Evolutionary conservation across 1,139 yeast genomes (phyloP).

Genomic region (Debaryomyces coudertii): DNA sequence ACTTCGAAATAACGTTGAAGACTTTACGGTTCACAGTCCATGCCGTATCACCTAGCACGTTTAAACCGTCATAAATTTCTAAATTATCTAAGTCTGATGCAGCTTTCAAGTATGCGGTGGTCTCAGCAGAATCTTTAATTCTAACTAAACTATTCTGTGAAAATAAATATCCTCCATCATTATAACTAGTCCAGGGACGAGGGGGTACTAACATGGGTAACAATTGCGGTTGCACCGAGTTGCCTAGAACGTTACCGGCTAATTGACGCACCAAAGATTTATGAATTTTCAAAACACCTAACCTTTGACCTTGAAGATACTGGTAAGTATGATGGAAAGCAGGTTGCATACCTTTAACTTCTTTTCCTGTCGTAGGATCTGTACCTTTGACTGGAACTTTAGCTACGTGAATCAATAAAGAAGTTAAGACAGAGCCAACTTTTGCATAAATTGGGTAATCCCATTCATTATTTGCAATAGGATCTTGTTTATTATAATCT

Average conservation of each 20-base stretch:
- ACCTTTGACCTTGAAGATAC: conserved; percentile 72
- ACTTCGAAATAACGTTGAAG: conserved; percentile 67
- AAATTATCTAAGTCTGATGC: conserved; percentile 75
- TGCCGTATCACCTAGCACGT: conserved; percentile 83
- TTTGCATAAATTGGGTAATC: conserved; percentile 66
- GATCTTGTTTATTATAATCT: conserved; percentile 17
- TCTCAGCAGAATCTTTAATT: conserved; percentile 87
- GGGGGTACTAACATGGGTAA: conserved; percentile 94
- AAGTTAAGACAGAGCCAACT: conserved; percentile 78
- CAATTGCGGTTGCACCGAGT: conserved; percentile 81
- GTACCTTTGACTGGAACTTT: conserved; percentile 74
- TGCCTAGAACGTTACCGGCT: conserved; percentile 66
- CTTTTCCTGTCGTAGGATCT: conserved; percentile 75
- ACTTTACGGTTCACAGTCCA: conserved; percentile 88
- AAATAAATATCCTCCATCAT: conserved; percentile 82
- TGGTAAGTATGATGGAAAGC: conserved; percentile 91
- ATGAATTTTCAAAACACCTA: conserved; percentile 84
- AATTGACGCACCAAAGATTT: conserved; percentile 65
- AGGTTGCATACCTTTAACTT: conserved; percentile 74
- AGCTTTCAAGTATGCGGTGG: conserved; percentile 80
- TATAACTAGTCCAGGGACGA: conserved; percentile 79
- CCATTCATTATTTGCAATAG: conserved; percentile 36
- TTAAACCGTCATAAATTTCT: conserved; percentile 75
- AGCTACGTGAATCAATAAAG: conserved; percentile 79
- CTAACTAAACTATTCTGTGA: conserved; percentile 68